Evolutionary conservation across 2,329 filamentous ascomycete species (phyloP), one percentile per base, ranked within the genome.

Genomic region (Zasmidium citrigriseum): DNA sequence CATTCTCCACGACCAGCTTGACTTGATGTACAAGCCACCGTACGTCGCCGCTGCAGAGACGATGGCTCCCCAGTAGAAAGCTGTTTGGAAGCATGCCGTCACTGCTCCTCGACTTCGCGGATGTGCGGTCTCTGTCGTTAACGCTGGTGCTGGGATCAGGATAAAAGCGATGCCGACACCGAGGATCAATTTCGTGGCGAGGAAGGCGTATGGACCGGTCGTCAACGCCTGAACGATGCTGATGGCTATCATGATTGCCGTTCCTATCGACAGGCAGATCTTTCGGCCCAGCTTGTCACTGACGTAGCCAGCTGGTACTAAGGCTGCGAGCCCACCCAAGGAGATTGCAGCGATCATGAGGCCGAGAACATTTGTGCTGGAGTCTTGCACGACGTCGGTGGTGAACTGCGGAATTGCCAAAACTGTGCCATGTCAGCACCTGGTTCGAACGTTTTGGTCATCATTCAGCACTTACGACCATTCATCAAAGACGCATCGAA

Each of bases 171-270:
- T 48, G 18, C 57, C 57, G 16, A 57, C 38, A 16, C 54, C 57
- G 11, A 60, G 21, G 14, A 60, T 34, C 46, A 60, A 24, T 27
- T 49, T 25, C 24, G 38, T 52, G n/a, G 41, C 54, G 12, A 60
- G 46, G 53, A 29, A 73, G 59, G 50, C 64, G 61, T 18, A 68
- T 3, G 51, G 22, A 23, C 22, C 34, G 16, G 38, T 21, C 11
- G 41, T 44, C 51, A 67, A 38, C 63, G 64, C 49, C 64, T 69
- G 52, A 5, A 60, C 52, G 9, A 73, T 63, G 44, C 75, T 78
- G 54, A 77, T 79, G 21, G 77, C 59, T 58, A 80, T 66, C 77
- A 81, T 81, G 55, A 82, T 68, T 16, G 74, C 18, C 60, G 78
- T 79, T 23, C 80, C 79, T 24, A 73, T 49, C 16, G 58, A 58